Percentiles rank a stretch among this genome's conserved stretches.
These are phyloP conservation scores for Lipomyces yamanashiensis DNA, from an alignment of 805 yeast species.

Conservation along the genomic window DNA sequence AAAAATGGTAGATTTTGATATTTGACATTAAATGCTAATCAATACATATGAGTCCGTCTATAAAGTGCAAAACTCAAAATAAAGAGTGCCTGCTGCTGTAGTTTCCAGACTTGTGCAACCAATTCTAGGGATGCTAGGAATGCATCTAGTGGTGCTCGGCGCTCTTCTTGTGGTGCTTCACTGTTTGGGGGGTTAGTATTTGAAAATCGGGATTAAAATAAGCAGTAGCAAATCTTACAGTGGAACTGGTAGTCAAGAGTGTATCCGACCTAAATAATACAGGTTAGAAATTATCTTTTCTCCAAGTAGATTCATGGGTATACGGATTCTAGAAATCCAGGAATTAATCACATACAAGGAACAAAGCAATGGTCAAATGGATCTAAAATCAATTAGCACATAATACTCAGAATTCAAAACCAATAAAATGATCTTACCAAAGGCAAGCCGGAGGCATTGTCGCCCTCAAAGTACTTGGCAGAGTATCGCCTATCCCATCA, in stretches of 20 bases:
- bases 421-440: constrained; percentile 44
- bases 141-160: constrained; percentile 28
- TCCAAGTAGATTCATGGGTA: not conserved
- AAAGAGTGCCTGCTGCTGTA: not conserved
- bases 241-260: constrained; percentile 93
- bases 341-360: constrained; percentile 57
- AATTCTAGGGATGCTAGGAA: not conserved
- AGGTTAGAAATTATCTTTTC: not conserved
- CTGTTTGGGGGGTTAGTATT: constrained; percentile 12
- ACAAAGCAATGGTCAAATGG: constrained; percentile 28
- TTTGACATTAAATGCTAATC: not conserved
- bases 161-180: constrained; percentile 34
- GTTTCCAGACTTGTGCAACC: not conserved
- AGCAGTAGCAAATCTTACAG: constrained; percentile 35
- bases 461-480: constrained; percentile 83
- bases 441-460: constrained; percentile 83
- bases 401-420: not conserved
- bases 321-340: constrained; percentile 52
- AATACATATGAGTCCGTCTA: not conserved
- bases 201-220: not conserved
- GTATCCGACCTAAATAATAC: constrained; percentile 71
- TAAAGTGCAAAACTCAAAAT: not conserved
- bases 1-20: not conserved
- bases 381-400: constrained; percentile 15
- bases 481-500: constrained; percentile 53